Percentiles rank a stretch among this genome's conserved stretches.
Evolutionary conservation across 179 eudicot species (phyloP).

Genomic region (Silene vulgaris): DNA sequence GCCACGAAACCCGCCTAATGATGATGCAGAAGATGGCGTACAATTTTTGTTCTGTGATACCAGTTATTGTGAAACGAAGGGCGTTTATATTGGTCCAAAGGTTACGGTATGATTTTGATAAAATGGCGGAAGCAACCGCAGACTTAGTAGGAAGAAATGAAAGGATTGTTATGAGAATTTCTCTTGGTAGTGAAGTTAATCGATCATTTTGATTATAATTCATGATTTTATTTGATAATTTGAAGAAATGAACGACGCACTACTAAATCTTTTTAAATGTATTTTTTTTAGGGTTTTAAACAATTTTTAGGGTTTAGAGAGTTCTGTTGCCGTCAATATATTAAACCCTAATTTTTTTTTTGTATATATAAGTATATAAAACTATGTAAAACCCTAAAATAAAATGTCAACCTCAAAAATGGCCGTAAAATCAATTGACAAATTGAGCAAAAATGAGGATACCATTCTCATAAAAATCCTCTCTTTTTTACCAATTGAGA

Average conservation of each 20-base stretch:
- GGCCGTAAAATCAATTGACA: neutral
- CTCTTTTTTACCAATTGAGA: neutral
- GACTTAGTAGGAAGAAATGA: constrained; percentile 7
- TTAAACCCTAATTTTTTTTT: no score
- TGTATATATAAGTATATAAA: no score
- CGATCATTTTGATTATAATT: neutral
- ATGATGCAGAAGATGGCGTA: neutral
- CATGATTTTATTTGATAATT: neutral
- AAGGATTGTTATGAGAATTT: constrained; percentile 3
- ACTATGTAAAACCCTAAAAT: no score
- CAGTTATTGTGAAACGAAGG: neutral
- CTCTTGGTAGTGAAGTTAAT: constrained; percentile 13
- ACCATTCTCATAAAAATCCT: neutral
- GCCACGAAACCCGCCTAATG: neutral
- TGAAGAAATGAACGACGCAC: no score
- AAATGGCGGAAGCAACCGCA: constrained; percentile 1
- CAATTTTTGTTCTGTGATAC: neutral
- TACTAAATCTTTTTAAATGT: no score
- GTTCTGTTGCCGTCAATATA: no score
- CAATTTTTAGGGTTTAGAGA: no score
- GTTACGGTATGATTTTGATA: constrained; percentile 3
- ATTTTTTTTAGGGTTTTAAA: no score
- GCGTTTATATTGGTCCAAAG: constrained; percentile 2
- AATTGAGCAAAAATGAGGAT: constrained; percentile 4
- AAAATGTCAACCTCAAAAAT: neutral